Evolutionary conservation across 83 land plant genomes (phyloP), one percentile per base, ranked within the genome.

Genomic region (Diphasiastrum complanatum): DNA sequence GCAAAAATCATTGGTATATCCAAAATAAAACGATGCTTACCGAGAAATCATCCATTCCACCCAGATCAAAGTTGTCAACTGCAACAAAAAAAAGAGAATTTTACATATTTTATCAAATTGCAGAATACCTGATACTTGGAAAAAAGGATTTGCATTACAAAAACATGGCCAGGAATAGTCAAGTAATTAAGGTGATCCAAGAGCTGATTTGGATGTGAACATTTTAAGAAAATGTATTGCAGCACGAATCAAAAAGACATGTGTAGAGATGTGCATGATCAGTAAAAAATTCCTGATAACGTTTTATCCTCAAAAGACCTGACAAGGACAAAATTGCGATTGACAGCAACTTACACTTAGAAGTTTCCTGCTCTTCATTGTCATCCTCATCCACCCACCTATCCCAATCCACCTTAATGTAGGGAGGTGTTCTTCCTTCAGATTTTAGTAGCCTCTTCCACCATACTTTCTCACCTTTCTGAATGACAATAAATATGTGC

Each of bases 301-400:
- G 12, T 11, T 10, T 10, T 11, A 16, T 24, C 11, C 23, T 23
- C 16, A 0, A n/a, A 50, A 23, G 22, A n/a, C 23, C 19, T 23
- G 22, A 11, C 12, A n/a, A 50, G 11, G 12, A 50, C 19, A 11
- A 50, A 18, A 50, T 50, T 11, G 14, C 23, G 12, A 50, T 14
- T 49, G 10, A 18, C 12, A 0, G 16, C 53, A 5, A 38, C 53
- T 50, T 18, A 50, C 53, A 50, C 12, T 50, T 50, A 50, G 38
- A 14, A 11, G 35, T 16, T 35, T 55, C 59, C n/a, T 55, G 20
- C 19, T 55, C 59, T 30, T 55, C 59, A 30, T 55, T n/a, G n/a
- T n/a, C n/a, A n/a, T n/a, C 59, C 31, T 55, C 59, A 32, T 55
- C 59, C 26, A 55, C 59, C 59, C 59, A 55, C 1, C 31, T 55